Evolutionary conservation across 192 early-diverging fungal genomes (phyloP), one percentile per base, ranked within the genome.

Genomic region (Chytriomyces confervae): DNA sequence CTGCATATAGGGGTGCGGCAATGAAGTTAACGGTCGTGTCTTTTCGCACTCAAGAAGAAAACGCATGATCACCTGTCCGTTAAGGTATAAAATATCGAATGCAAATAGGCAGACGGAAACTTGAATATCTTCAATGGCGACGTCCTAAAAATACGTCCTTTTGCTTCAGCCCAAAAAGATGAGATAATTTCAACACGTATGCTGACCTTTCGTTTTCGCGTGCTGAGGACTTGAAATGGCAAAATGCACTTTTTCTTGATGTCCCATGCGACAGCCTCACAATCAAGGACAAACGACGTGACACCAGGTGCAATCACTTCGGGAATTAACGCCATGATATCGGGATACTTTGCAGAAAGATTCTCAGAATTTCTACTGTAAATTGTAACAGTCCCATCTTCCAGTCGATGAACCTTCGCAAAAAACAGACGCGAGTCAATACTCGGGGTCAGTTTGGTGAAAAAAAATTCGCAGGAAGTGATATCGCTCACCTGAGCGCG

Each of bases 231-330:
- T 84, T 99, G 98, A 85, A 99, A 99, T 36, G 98, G 97, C 51
- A 97, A 84, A 70, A 99, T 97, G 68, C 90, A 92, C 57, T 94
- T 86, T 51, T 93, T 92, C 66, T 88, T 90, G 23, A 81, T 77
- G 78, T 99, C 98, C 97, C 97, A 99, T 24, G 97, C 98, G 7
- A 99, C 98, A n/a, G 95, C 96, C 81, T 99, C 98, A 81, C 96
- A 97, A 80, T 99, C 98, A 36, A 99, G 84, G 11, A 99, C 95
- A 88, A 98, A 99, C 9, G 93, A 94, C 10, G 73, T 92, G 23
- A 92, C 94, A 44, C 80, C 71, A 23, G 48, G 62, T 23, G 57
- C 72, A 7, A 81, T 24, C 85, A 93, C 94, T 84, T 91, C 91
- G 29, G 84, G 82, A 48, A 96, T 79, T 16, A 90, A 86, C 44